A percentile compares a stretch with the other conserved stretches of the same genome.
Conservation (phyloP, 2,329 filamentous ascomycete species). For the Penicillium fuscoglaucum region DNA sequence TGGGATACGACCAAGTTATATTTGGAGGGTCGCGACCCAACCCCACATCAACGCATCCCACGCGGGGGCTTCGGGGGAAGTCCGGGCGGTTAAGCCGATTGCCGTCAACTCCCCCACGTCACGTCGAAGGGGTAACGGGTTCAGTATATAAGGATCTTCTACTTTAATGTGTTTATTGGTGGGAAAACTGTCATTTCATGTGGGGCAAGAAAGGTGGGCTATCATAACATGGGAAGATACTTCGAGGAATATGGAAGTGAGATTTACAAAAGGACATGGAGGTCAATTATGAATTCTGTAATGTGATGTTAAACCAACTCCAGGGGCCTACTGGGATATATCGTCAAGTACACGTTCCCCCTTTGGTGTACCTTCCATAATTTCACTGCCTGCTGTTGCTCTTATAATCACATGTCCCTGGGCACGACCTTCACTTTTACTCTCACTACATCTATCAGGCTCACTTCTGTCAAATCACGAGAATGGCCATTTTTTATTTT, state of each 20-base stretch:
- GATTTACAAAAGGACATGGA: no score
- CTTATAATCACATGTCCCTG: no score
- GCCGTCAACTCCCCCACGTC: slow-evolving; percentile 12
- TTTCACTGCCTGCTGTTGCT: no score
- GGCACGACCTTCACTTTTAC: not conserved
- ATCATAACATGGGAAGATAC: not conserved
- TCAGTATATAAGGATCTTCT: not conserved
- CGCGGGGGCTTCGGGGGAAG: slow-evolving; percentile 18
- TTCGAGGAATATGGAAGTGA: no score
- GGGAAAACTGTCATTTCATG: not conserved
- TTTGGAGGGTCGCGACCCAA: slow-evolving; percentile 2
- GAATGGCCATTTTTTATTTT: no score
- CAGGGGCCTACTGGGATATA: no score
- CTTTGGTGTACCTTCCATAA: not conserved
- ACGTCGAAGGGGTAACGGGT: not conserved
- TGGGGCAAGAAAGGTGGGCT: not conserved
- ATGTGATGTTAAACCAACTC: no score
- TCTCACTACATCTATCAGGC: not conserved
- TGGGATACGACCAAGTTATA: not conserved
- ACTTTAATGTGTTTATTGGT: not conserved
- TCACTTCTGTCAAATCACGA: no score
- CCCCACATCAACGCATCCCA: slow-evolving; percentile 16
- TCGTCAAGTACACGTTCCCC: no score
- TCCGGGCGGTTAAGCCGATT: slow-evolving; percentile 12
- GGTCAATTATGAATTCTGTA: no score